Base-by-base conservation (phyloP, 257 asterid species). In the Nicotiana obtusifolia region DNA sequence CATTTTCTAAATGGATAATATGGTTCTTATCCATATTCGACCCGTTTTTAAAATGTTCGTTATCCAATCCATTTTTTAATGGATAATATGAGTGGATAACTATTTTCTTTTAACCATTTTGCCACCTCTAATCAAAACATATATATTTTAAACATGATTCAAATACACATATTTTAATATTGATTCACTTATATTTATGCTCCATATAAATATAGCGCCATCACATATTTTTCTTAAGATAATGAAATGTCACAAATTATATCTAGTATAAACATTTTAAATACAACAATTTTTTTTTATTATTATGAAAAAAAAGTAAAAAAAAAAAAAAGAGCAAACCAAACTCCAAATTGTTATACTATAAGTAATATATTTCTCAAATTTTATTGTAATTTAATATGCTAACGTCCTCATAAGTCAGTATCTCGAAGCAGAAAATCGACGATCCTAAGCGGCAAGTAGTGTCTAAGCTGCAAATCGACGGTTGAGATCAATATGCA, bases 361-460 rank as follows among this genome's bases (percentile, higher is more conserved):
- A 37, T 37, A 30, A 10, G 0, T 10, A 22, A 10, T 24, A 7
- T 1, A 62, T 62, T 11, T 62, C 37, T 14, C 77, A 69, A 41
- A 3, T 1, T 71, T 67, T 67, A 67, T 2, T 33, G 52, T 31
- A 33, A 8, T 66, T 66, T 68, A n/a, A 41, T 22, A 6, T 22
- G 78, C 37, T 41, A 20, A 71, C 22, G 44, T 37, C 57, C 10
- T 0, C 5, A 59, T 69, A 68, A 69, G 83, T 84, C 86, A 83
- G 82, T 82, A 69, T 35, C 53, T 86, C 88, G 80, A 82, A 82
- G 85, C 56, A 44, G 28, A 0, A n/a, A 49, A 91, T 86, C 84
- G 15, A 92, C 94, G 92, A 91, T 17, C 16, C 62, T 20, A 20
- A 83, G 41, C 7, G 20, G 44, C 57, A 77, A 60, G 76, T 60